Percentiles rank a stretch among this genome's conserved stretches.
phyloP scores from a whole-genome alignment of 164 flowering plant genomes.

The Magnolia sinica region DNA sequence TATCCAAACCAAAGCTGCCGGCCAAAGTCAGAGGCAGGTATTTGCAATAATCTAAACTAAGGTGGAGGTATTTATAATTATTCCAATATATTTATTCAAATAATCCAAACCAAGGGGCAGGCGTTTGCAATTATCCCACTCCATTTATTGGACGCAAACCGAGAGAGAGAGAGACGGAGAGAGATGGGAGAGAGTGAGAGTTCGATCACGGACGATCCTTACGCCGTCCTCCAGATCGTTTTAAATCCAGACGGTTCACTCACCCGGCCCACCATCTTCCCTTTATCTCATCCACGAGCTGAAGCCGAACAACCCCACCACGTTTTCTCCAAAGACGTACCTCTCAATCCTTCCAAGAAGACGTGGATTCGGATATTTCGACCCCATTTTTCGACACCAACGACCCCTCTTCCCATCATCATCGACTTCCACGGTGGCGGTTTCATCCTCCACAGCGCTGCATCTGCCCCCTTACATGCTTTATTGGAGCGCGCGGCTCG shows the following conservation, averaged over 20 bases:
- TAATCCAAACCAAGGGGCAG: no score
- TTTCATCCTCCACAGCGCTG: conserved; percentile 45
- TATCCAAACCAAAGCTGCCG: no score
- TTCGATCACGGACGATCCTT: not conserved
- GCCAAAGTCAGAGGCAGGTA: no score
- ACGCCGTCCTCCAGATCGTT: not conserved
- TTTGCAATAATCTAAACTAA: no score
- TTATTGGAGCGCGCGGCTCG: conserved; percentile 25
- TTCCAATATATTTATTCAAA: no score
- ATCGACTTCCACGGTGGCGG: conserved; percentile 58
- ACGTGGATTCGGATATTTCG: conserved; percentile 8
- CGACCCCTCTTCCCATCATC: conserved; percentile 30
- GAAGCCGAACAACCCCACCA: not conserved
- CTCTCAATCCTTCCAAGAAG: not conserved
- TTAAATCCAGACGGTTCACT: conserved; percentile 4
- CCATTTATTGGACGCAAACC: no score
- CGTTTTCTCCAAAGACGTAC: conserved; percentile 8
- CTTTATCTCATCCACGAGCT: not conserved
- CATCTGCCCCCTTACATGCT: conserved; percentile 21
- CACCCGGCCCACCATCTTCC: not conserved
- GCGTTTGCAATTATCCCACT: no score
- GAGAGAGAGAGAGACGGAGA: not conserved
- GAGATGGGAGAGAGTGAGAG: not conserved
- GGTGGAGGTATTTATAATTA: no score
- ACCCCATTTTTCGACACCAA: not conserved